Conservation (phyloP, 768 basidiomycete genomes). For the Lactarius evosmus region DNA sequence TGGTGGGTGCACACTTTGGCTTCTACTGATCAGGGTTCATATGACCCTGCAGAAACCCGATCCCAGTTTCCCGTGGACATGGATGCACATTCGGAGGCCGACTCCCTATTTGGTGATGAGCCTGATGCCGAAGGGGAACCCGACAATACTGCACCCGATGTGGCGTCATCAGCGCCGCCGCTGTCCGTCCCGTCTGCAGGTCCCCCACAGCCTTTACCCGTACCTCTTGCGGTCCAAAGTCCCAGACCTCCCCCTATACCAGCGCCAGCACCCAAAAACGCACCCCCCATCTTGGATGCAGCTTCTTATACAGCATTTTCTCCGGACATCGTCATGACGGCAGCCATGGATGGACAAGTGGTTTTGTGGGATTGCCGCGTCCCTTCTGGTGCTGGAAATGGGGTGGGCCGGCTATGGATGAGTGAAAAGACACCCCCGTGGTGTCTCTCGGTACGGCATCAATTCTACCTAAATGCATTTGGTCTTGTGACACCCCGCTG, state of each 20-base stretch:
- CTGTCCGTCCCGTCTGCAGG: slow-evolving; percentile 23
- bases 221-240: slow-evolving; percentile 22
- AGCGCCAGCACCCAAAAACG: slow-evolving; percentile 55
- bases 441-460: slow-evolving; percentile 81
- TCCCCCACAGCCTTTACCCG: slow-evolving; percentile 21
- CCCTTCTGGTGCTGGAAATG: slow-evolving; percentile 50
- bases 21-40: slow-evolving; percentile 7
- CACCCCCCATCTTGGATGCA: slow-evolving; percentile 68
- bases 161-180: slow-evolving; percentile 9
- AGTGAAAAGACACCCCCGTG: slow-evolving; percentile 92
- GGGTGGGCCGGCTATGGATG: slow-evolving; percentile 84
- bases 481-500: slow-evolving; percentile 14
- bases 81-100: slow-evolving; percentile 74
- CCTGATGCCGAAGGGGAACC: slow-evolving; percentile 57
- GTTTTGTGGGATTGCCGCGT: slow-evolving; percentile 87
- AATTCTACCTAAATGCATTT: slow-evolving; percentile 10
- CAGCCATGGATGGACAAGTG: slow-evolving; percentile 88
- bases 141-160: slow-evolving; percentile 25
- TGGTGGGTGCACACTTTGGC: slow-evolving; percentile 4
- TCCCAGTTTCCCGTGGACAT: slow-evolving; percentile 33
- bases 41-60: slow-evolving; percentile 14
- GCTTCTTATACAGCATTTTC: slow-evolving; percentile 63
- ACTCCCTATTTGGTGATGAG: slow-evolving; percentile 89
- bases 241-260: slow-evolving; percentile 68
- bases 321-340: slow-evolving; percentile 80